Evolutionary conservation across 306 rosid species (phyloP).

Genomic region (Calophaca sinica): DNA sequence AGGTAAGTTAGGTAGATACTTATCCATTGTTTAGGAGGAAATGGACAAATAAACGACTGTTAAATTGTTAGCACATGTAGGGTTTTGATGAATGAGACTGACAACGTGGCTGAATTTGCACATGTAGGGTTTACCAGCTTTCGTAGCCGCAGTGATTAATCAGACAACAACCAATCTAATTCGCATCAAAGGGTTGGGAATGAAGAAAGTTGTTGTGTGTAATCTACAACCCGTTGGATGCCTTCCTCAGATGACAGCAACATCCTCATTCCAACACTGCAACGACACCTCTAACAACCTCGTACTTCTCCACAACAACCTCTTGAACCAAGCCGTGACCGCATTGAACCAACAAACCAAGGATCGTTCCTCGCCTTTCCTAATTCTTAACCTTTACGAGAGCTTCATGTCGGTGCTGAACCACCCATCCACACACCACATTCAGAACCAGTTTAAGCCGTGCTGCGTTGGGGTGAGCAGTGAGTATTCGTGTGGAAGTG

Average conservation of each 20-base stretch:
- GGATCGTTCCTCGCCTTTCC: conserved; percentile 15
- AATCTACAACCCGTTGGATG: conserved; percentile 82
- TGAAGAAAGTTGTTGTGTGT: conserved; percentile 65
- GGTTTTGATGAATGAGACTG: too few relatives aligned
- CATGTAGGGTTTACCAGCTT: conserved; percentile 60
- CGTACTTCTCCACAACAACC: conserved; percentile 64
- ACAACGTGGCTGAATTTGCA: neutral
- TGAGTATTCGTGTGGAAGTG: conserved; percentile 65
- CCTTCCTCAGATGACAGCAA: conserved; percentile 60
- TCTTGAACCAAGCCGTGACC: conserved; percentile 64
- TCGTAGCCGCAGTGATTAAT: conserved; percentile 63
- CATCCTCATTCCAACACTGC: conserved; percentile 60
- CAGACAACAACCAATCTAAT: conserved; percentile 60
- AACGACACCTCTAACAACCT: conserved; percentile 55
- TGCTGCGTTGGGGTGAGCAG: conserved; percentile 74
- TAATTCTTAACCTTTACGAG: conserved; percentile 64
- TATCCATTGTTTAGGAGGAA: too few relatives aligned
- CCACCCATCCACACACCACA: conserved; percentile 47
- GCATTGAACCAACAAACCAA: conserved; percentile 57
- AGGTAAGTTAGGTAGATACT: too few relatives aligned
- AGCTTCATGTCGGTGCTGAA: conserved; percentile 71
- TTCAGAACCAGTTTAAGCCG: conserved; percentile 66
- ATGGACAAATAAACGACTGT: too few relatives aligned
- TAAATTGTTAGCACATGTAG: too few relatives aligned
- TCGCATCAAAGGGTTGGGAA: conserved; percentile 70